These are phyloP conservation scores for Penicillium sp. DNA, from an alignment of 2,329 filamentous ascomycete genomes.

Conservation along the genomic window DNA sequence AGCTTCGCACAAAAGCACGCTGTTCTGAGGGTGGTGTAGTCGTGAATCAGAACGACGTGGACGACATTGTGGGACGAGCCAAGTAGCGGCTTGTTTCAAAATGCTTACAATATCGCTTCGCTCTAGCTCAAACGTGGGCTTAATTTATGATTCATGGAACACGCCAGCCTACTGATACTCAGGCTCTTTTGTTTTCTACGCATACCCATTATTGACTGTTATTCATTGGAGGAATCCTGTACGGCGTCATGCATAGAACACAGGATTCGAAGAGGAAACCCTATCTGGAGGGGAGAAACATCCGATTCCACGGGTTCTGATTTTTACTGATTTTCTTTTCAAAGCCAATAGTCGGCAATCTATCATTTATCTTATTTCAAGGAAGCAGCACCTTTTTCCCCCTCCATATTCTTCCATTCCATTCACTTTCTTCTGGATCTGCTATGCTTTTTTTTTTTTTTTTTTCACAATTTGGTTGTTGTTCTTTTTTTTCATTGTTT, in stretches of 20 bases:
- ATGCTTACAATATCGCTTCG: background rate
- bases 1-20: conserved; percentile 92
- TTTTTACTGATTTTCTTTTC: background rate
- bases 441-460: background rate
- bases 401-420: background rate
- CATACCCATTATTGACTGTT: conserved; percentile 29
- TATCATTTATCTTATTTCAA: background rate
- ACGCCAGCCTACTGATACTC: conserved; percentile 10
- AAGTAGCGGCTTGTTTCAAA: conserved; percentile 20
- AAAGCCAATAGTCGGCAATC: background rate
- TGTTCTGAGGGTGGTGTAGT: conserved; percentile 87
- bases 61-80: conserved; percentile 63
- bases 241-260: conserved; percentile 23
- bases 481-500: background rate
- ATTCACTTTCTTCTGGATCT: background rate
- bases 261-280: conserved; percentile 12
- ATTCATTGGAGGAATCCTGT: conserved; percentile 13
- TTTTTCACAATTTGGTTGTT: background rate
- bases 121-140: background rate
- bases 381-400: background rate
- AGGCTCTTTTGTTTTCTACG: conserved; percentile 20
- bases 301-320: background rate
- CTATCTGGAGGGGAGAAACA: background rate
- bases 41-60: conserved; percentile 84
- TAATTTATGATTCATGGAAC: conserved; percentile 23